These are phyloP conservation scores for Cucurbita moschata DNA, from an alignment of 306 rosid species.

Conservation along the genomic window DNA sequence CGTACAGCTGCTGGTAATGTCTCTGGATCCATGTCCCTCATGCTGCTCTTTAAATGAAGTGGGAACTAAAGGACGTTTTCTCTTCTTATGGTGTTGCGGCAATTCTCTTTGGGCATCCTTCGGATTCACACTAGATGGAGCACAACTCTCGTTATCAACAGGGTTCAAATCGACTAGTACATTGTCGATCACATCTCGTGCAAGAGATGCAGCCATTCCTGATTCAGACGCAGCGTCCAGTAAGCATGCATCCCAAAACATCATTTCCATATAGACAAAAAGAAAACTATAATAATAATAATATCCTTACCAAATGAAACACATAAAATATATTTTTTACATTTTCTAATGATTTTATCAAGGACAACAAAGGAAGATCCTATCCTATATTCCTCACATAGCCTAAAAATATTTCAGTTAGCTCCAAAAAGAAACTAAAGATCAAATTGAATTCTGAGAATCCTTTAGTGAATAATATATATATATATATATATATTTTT, in stretches of 20 bases:
- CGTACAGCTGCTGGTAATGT: slow-evolving; percentile 14
- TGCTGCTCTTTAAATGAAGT: slow-evolving; percentile 31
- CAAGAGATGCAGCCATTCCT: slow-evolving; percentile 66
- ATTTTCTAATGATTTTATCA: neutral
- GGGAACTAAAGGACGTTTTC: slow-evolving; percentile 30
- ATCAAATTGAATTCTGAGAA: neutral
- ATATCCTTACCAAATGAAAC: neutral
- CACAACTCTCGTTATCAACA: slow-evolving; percentile 18
- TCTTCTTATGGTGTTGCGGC: slow-evolving; percentile 34
- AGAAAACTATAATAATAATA: neutral
- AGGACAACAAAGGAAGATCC: neutral
- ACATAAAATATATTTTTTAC: neutral
- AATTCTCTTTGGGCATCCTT: slow-evolving; percentile 20
- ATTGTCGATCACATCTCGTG: slow-evolving; percentile 49
- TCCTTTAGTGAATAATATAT: neutral
- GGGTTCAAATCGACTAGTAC: slow-evolving; percentile 53
- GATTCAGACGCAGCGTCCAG: slow-evolving; percentile 17
- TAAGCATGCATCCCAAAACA: slow-evolving; percentile 14
- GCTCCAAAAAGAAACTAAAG: neutral
- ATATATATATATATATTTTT: too few species aligned
- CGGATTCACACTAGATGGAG: slow-evolving; percentile 19
- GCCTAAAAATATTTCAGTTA: neutral
- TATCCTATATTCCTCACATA: neutral
- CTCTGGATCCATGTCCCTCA: slow-evolving; percentile 22
- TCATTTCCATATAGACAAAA: neutral